phyloP scores from a whole-genome alignment of 495 filamentous ascomycete genomes.

The Daldinia concentrica region DNA sequence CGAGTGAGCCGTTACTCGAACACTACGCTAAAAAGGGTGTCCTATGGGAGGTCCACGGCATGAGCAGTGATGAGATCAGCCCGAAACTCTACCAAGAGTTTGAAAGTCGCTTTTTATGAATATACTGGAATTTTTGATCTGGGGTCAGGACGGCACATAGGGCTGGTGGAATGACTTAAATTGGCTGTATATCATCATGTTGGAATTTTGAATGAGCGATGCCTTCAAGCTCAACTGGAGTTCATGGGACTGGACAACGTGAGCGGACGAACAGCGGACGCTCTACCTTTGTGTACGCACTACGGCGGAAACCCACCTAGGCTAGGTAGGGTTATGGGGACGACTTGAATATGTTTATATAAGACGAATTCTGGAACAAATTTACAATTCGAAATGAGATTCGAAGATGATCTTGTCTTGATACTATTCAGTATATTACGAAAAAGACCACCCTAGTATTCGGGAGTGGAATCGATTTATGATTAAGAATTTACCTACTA shows the following conservation, averaged over 20 bases:
- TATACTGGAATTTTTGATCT: not conserved
- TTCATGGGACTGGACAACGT: conserved; percentile 15
- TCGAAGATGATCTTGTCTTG: not conserved
- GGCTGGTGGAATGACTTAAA: conserved; percentile 3
- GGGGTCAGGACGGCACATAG: not conserved
- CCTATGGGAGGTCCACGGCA: conserved; percentile 84
- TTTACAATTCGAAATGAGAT: not conserved
- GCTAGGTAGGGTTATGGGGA: conserved; percentile 13
- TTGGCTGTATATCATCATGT: conserved; percentile 23
- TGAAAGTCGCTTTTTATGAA: conserved; percentile 70
- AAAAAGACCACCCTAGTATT: not conserved
- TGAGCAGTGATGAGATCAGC: conserved; percentile 92
- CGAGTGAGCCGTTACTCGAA: conserved; percentile 82
- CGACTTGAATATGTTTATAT: not conserved
- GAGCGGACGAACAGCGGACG: not conserved
- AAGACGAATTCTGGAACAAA: conserved; percentile 24
- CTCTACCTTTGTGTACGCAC: conserved; percentile 17
- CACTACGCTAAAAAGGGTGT: conserved; percentile 90
- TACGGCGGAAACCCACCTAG: not conserved
- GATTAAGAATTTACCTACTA: not conserved
- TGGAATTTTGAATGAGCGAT: conserved; percentile 10
- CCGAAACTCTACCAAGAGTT: conserved; percentile 85
- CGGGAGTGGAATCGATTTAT: not conserved
- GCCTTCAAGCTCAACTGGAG: conserved; percentile 21
- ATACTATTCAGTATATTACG: not conserved